Conservation (phyloP, 352 stramenopile species). For the Pythium phragmitis region DNA sequence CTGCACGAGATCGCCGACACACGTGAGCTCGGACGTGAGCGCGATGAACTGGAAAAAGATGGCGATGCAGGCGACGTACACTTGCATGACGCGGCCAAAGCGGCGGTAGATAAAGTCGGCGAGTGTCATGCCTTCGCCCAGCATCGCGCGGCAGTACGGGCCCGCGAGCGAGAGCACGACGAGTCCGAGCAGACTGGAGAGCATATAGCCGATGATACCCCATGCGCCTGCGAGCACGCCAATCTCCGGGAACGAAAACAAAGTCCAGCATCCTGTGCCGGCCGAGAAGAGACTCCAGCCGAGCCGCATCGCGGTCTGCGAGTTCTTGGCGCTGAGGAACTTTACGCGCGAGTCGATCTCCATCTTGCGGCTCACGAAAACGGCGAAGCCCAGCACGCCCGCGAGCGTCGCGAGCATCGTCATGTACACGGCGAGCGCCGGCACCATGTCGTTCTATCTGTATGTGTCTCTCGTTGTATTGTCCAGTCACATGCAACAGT, state of each 20-base stretch:
- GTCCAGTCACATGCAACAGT: too few relatives aligned
- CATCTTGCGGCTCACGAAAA: slow-evolving; percentile 54
- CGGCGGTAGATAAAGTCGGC: slow-evolving; percentile 65
- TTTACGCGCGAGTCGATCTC: slow-evolving; percentile 52
- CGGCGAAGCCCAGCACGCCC: slow-evolving; percentile 58
- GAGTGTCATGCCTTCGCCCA: slow-evolving; percentile 72
- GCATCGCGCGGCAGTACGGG: slow-evolving; percentile 48
- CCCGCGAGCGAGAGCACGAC: slow-evolving; percentile 35
- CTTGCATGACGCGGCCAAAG: slow-evolving; percentile 65
- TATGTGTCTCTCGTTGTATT: too few relatives aligned
- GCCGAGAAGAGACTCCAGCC: slow-evolving; percentile 79
- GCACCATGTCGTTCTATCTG: too few relatives aligned
- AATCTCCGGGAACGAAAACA: slow-evolving; percentile 78
- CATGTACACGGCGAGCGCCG: too few relatives aligned
- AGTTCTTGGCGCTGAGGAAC: slow-evolving; percentile 79
- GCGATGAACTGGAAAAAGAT: slow-evolving; percentile 86
- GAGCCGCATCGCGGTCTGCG: slow-evolving; percentile 45
- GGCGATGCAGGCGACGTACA: slow-evolving; percentile 65
- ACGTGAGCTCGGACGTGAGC: slow-evolving; percentile 69
- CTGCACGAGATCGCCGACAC: slow-evolving; percentile 45
- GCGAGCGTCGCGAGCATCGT: slow-evolving; percentile 59
- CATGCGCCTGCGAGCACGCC: slow-evolving; percentile 65
- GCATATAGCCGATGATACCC: slow-evolving; percentile 73
- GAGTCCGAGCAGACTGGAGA: slow-evolving; percentile 57
- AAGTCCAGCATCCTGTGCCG: slow-evolving; percentile 69